phyloP scores from a whole-genome alignment of 2,329 filamentous ascomycete species.

The Pseudocercospora eumusae region DNA sequence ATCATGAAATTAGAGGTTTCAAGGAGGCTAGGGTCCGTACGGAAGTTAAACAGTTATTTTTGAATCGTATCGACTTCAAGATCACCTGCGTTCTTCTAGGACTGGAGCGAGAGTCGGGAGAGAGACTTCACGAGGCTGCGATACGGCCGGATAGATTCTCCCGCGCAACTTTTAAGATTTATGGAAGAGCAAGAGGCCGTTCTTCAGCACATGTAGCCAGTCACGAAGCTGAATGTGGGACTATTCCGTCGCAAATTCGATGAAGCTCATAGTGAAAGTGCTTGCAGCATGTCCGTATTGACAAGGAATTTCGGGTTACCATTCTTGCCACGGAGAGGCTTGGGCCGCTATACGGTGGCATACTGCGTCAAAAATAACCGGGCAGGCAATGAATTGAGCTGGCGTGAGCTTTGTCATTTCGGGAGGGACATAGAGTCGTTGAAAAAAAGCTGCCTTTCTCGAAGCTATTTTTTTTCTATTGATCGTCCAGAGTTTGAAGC shows the following conservation, averaged over 20 bases:
- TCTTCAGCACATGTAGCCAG: neutral
- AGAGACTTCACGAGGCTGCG: neutral
- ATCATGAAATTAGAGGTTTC: too few relatives aligned
- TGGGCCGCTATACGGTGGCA: neutral
- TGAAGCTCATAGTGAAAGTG: neutral
- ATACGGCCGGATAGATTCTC: neutral
- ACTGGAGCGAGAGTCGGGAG: neutral
- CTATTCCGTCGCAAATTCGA: neutral
- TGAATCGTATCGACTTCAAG: too few relatives aligned
- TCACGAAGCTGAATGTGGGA: neutral
- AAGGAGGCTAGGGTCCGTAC: too few relatives aligned
- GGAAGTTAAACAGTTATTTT: too few relatives aligned
- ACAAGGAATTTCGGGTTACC: neutral
- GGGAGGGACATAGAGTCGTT: neutral
- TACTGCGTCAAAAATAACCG: neutral
- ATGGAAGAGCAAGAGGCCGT: neutral
- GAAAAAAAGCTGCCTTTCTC: neutral
- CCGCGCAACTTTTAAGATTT: neutral
- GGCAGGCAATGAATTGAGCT: neutral
- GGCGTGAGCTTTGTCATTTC: neutral
- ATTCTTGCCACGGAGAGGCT: neutral
- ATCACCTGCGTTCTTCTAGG: too few relatives aligned
- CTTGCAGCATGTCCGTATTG: neutral
- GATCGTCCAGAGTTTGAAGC: neutral
- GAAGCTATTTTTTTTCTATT: neutral